phyloP scores from a whole-genome alignment of 164 flowering plant species.

The Vitis vinifera region DNA sequence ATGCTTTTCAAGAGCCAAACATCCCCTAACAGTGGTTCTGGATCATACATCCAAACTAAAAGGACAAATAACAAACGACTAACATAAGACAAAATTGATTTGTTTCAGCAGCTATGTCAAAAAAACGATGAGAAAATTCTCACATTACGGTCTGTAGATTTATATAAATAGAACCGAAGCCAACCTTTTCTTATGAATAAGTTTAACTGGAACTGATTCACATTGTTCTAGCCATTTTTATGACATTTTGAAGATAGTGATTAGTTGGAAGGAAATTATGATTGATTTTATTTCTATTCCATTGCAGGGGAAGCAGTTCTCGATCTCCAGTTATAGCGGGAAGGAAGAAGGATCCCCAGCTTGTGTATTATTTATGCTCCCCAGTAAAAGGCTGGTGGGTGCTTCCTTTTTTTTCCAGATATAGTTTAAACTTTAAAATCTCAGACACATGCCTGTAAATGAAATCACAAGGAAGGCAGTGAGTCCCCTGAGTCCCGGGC shows the following conservation, averaged over 20 bases:
- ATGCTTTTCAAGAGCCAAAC: too few relatives aligned
- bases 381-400: neutral
- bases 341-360: neutral
- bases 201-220: neutral
- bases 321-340: slow-evolving; percentile 19
- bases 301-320: slow-evolving; percentile 37
- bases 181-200: neutral
- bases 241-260: neutral
- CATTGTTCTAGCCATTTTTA: neutral
- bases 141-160: neutral
- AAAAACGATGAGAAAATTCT: too few relatives aligned
- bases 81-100: too few relatives aligned
- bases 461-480: slow-evolving; percentile 3
- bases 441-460: slow-evolving; percentile 10
- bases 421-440: neutral
- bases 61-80: too few relatives aligned
- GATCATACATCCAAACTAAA: too few relatives aligned
- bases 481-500: neutral
- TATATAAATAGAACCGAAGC: neutral
- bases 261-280: neutral
- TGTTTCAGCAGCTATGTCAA: too few relatives aligned
- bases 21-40: too few relatives aligned
- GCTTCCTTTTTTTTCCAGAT: neutral
- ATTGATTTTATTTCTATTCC: neutral
- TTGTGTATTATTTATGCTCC: slow-evolving; percentile 3